phyloP scores from a whole-genome alignment of 257 asterid genomes.

The Nicotiana knightiana region DNA sequence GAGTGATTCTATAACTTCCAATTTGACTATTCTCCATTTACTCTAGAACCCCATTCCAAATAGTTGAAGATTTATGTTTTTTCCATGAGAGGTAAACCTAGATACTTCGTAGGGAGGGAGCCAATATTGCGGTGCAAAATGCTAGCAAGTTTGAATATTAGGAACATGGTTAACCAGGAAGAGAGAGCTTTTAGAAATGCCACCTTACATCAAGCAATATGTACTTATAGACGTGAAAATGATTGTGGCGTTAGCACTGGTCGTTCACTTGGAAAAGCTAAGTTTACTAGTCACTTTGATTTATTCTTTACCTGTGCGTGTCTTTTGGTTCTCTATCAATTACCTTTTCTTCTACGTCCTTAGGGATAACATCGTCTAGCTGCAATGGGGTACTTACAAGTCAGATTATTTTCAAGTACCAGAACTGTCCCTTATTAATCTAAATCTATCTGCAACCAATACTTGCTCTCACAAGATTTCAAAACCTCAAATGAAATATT shows the following conservation, averaged over 20 bases:
- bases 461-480: neutral
- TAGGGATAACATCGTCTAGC: neutral
- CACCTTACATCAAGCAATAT: neutral
- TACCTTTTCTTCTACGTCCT: neutral
- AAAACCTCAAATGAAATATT: neutral
- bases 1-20: neutral
- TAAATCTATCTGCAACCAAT: neutral
- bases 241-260: neutral
- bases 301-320: neutral
- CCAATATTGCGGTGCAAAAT: neutral
- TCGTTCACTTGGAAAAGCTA: neutral
- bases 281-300: neutral
- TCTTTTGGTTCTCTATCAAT: neutral
- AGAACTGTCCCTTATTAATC: neutral
- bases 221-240: constrained; percentile 3
- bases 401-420: neutral
- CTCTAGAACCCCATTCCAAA: neutral
- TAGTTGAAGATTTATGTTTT: neutral
- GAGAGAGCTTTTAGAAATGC: neutral
- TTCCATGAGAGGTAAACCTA: neutral
- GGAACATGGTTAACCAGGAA: neutral
- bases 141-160: neutral
- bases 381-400: neutral
- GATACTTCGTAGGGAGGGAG: neutral
- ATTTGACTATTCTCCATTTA: neutral